phyloP scores from a whole-genome alignment of 257 asterid species.

The Forsythia suspensa region DNA sequence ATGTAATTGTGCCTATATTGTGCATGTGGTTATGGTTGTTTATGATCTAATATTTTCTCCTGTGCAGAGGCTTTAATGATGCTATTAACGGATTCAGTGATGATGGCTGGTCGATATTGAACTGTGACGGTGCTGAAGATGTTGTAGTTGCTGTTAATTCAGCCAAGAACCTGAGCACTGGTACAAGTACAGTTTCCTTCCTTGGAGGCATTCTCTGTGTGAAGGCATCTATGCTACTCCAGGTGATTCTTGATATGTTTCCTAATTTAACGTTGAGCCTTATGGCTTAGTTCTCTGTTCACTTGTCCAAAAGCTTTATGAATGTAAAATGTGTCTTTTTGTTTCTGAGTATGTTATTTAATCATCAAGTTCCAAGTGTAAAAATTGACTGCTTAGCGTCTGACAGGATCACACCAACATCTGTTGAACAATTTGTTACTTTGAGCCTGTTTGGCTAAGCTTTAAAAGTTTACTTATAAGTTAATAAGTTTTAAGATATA shows the following conservation, averaged over 20 bases:
- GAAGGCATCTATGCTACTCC: slow-evolving; percentile 95
- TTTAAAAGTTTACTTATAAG: neutral
- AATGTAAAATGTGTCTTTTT: neutral
- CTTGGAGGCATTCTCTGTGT: slow-evolving; percentile 90
- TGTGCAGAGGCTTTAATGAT: slow-evolving; percentile 90
- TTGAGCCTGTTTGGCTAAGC: neutral
- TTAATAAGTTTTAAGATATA: too few relatives aligned
- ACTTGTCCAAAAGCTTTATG: neutral
- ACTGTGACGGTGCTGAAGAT: slow-evolving; percentile 81
- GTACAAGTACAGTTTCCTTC: slow-evolving; percentile 49
- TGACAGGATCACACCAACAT: slow-evolving; percentile 1
- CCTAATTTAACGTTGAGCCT: neutral
- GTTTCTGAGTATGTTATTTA: neutral
- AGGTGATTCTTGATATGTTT: slow-evolving; percentile 41
- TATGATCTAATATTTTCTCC: slow-evolving; percentile 3
- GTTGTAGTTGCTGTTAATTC: slow-evolving; percentile 71
- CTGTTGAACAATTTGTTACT: slow-evolving; percentile 5
- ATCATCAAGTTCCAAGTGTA: neutral
- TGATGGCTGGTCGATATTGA: slow-evolving; percentile 89
- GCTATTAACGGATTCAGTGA: slow-evolving; percentile 89
- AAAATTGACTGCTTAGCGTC: neutral
- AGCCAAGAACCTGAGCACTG: slow-evolving; percentile 46
- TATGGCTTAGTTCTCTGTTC: neutral
- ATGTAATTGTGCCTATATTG: neutral
- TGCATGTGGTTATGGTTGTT: neutral